These are phyloP conservation scores for Penicillium nucicola DNA, from an alignment of 495 filamentous ascomycete species.

Conservation along the genomic window DNA sequence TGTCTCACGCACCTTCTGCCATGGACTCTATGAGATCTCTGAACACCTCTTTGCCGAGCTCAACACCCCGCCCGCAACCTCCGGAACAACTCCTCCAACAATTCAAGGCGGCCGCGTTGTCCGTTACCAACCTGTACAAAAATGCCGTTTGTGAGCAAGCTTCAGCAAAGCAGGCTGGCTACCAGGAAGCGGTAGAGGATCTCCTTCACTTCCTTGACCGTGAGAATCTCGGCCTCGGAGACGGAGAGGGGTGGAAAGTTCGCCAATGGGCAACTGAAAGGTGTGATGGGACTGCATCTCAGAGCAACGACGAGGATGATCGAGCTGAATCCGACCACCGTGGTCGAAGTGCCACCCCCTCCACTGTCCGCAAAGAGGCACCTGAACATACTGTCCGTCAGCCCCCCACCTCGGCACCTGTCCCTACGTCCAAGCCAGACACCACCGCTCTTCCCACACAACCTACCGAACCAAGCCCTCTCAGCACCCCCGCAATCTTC, in stretches of 20 bases:
- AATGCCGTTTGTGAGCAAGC: conserved; percentile 72
- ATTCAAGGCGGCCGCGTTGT: conserved; percentile 89
- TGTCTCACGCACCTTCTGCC: neutral
- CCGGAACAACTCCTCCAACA: conserved; percentile 79
- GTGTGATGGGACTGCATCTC: conserved; percentile 61
- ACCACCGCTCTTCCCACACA: conserved; percentile 19
- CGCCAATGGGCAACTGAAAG: conserved; percentile 83
- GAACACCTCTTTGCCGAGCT: conserved; percentile 63
- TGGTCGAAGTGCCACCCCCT: conserved; percentile 58
- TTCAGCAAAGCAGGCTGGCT: conserved; percentile 73
- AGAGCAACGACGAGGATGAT: conserved; percentile 68
- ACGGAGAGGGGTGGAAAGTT: conserved; percentile 78
- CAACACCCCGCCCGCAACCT: conserved; percentile 54
- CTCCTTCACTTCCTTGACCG: conserved; percentile 79
- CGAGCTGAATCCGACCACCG: conserved; percentile 51
- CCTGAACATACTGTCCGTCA: conserved; percentile 28
- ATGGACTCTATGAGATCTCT: conserved; percentile 77
- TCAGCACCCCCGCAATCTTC: conserved; percentile 49
- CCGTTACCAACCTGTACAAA: conserved; percentile 95
- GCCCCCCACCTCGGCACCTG: conserved; percentile 34
- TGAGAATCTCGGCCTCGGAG: conserved; percentile 69
- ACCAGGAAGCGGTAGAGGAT: conserved; percentile 93
- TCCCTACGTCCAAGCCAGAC: conserved; percentile 28
- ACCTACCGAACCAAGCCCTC: conserved; percentile 22
- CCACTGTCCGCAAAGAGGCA: conserved; percentile 51